A percentile compares a stretch with the other conserved stretches of the same genome.
These are phyloP conservation scores for Acidomyces sp. DNA, from an alignment of 495 filamentous ascomycete species.

Conservation along the genomic window DNA sequence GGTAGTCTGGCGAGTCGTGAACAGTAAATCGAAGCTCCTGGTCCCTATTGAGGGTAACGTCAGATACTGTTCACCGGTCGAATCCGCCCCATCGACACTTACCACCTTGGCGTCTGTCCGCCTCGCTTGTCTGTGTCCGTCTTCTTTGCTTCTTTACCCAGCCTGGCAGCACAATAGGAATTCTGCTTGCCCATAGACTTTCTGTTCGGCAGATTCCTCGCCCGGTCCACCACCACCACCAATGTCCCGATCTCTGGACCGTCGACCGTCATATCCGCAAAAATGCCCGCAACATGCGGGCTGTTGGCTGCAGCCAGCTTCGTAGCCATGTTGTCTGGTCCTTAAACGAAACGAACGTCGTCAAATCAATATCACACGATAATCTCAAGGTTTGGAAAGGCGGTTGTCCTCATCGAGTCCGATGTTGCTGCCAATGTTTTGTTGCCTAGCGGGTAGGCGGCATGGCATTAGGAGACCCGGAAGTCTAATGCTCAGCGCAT, in stretches of 20 bases:
- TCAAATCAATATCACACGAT: neutral
- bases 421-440: too few relatives aligned
- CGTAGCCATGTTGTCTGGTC: constrained; percentile 17
- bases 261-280: constrained; percentile 87
- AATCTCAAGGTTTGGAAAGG: too few relatives aligned
- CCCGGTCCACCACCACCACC: constrained; percentile 69
- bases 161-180: constrained; percentile 83
- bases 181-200: constrained; percentile 98
- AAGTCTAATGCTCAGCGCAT: too few relatives aligned
- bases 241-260: constrained; percentile 89
- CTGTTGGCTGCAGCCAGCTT: constrained; percentile 11
- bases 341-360: neutral
- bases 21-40: constrained; percentile 93
- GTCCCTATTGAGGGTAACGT: constrained; percentile 48
- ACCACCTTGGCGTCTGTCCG: constrained; percentile 94
- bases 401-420: too few relatives aligned
- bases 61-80: neutral
- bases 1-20: constrained; percentile 92
- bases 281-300: constrained; percentile 81
- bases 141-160: constrained; percentile 97
- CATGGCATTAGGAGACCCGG: too few relatives aligned
- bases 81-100: constrained; percentile 27
- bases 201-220: constrained; percentile 87
- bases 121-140: constrained; percentile 88
- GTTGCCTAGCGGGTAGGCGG: too few relatives aligned